Evolutionary conservation across 179 eudicot species (phyloP), one percentile per base, ranked within the genome.

Genomic region (Patellifolia procumbens): DNA sequence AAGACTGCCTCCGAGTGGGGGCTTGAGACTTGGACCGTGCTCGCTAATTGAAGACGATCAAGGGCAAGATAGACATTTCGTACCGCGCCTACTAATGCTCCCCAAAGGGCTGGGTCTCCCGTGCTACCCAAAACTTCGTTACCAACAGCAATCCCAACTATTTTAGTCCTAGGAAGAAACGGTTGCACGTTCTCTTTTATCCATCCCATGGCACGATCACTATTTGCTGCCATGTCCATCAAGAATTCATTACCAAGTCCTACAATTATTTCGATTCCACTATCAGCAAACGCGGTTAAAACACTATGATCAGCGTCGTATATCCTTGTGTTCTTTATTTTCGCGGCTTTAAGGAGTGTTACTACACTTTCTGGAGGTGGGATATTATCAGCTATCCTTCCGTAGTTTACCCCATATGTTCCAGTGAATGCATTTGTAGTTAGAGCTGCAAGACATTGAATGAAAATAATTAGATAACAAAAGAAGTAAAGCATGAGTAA

Each of bases 1-100:
- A 92, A 94, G 6, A 94, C 94, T 0, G 83, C 98, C 74, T 88
- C 91, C 0, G 97, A 94, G 59, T 94, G 96, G 2, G 98, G 96
- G 73, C 90, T 88, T 0, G 92, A 88, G 46, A 94, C 88, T 78
- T 94, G 88, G 31, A 94, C 69, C 0, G 51, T 29, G 2, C 53
- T 34, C 0, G 88, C 70, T 37, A 94, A 39, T 37, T 67, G 70
- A 0, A 92, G 88, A 2, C 71, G 72, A 3, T 83, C 80, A 2
- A 92, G 91, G 77, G 97, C 91, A 37, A 42, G 45, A 42, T 89
- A 83, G 65, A 94, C 89, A 70, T 89, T 94, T 73, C 82, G 79
- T 5, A 81, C 89, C 0, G 98, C 93, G 1, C 85, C 83, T 13
- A 90, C 76, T 53, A 94, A 79, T 13, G 75, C 92, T 55, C 89